A percentile compares a stretch with the other conserved stretches of the same genome.
These are phyloP conservation scores for Aphanoascus verrucosus DNA, from an alignment of 2,329 filamentous ascomycete genomes.

Conservation along the genomic window DNA sequence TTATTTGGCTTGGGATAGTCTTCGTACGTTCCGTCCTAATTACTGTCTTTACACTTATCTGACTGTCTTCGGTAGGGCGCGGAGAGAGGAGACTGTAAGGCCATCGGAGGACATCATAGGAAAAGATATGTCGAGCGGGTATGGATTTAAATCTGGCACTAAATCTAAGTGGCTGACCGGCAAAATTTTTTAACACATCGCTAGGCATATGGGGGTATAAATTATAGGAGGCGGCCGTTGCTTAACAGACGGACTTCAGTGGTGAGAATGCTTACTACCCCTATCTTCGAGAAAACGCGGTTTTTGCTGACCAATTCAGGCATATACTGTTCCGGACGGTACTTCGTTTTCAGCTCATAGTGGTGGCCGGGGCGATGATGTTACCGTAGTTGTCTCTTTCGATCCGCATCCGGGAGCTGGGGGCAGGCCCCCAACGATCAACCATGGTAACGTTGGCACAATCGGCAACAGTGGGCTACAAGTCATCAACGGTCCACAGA, in stretches of 20 bases:
- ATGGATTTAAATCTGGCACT: background rate
- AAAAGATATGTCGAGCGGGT: background rate
- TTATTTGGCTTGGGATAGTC: conserved; percentile 7
- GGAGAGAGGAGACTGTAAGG: conserved; percentile 4
- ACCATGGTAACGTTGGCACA: background rate
- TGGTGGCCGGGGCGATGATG: background rate
- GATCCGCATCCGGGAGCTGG: conserved; percentile 4
- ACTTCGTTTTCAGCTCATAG: conserved; percentile 1
- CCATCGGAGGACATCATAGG: conserved; percentile 1
- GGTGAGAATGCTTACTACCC: background rate
- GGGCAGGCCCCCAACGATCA: conserved; percentile 5
- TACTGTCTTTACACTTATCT: background rate
- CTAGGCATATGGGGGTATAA: conserved; percentile 1
- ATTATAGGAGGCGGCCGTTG: background rate
- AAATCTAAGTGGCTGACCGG: background rate
- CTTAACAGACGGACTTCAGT: background rate
- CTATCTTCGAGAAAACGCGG: background rate
- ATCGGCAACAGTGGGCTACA: background rate
- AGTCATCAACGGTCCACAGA: background rate
- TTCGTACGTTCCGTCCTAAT: background rate
- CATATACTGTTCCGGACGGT: conserved; percentile 1
- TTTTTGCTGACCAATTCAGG: background rate
- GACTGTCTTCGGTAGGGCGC: background rate
- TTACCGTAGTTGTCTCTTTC: conserved; percentile 9
- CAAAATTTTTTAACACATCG: background rate